A percentile compares a stretch with the other conserved stretches of the same genome.
Conservation (phyloP, 2,329 filamentous ascomycete species). For the Monosporascus ibericus region DNA sequence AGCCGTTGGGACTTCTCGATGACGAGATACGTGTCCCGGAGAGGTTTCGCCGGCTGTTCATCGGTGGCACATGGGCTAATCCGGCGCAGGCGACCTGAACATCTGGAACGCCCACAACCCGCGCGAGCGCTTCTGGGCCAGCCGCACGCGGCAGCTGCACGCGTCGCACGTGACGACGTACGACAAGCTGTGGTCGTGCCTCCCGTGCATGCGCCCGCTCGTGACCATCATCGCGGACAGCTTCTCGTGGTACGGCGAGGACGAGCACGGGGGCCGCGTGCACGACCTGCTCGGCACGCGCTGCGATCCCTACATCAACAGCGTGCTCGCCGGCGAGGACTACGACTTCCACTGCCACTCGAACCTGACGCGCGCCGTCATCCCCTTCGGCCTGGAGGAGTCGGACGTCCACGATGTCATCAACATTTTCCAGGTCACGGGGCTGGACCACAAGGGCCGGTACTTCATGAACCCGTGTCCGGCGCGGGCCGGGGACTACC, state of each 20-base stretch:
- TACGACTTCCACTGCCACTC: slow-evolving; percentile 84
- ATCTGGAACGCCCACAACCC: slow-evolving; percentile 74
- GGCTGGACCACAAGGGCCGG: slow-evolving; percentile 62
- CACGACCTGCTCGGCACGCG: slow-evolving; percentile 79
- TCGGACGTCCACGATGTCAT: slow-evolving; percentile 77
- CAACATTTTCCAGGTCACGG: slow-evolving; percentile 82
- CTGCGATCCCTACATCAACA: slow-evolving; percentile 80
- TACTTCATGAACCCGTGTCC: slow-evolving; percentile 70
- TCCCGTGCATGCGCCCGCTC: slow-evolving; percentile 72
- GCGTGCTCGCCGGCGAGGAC: slow-evolving; percentile 45
- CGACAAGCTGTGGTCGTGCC: slow-evolving; percentile 70
- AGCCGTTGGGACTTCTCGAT: too few species aligned
- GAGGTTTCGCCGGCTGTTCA: too few species aligned
- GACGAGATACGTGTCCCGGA: too few species aligned
- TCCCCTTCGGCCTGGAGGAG: slow-evolving; percentile 63
- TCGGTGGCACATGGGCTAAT: too few species aligned
- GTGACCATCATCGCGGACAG: slow-evolving; percentile 65
- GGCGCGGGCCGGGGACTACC: slow-evolving; percentile 48
- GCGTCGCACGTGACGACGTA: slow-evolving; percentile 65
- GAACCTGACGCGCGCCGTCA: slow-evolving; percentile 68
- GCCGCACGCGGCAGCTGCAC: slow-evolving; percentile 72
- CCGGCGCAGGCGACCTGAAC: slow-evolving; percentile 63
- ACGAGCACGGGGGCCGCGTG: slow-evolving; percentile 59
- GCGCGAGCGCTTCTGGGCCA: slow-evolving; percentile 76
- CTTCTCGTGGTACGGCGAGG: slow-evolving; percentile 53